A percentile compares a stretch with the other conserved stretches of the same genome.
These are phyloP conservation scores for Seminavis robusta DNA, from an alignment of 108 stramenopile species.

Conservation along the genomic window DNA sequence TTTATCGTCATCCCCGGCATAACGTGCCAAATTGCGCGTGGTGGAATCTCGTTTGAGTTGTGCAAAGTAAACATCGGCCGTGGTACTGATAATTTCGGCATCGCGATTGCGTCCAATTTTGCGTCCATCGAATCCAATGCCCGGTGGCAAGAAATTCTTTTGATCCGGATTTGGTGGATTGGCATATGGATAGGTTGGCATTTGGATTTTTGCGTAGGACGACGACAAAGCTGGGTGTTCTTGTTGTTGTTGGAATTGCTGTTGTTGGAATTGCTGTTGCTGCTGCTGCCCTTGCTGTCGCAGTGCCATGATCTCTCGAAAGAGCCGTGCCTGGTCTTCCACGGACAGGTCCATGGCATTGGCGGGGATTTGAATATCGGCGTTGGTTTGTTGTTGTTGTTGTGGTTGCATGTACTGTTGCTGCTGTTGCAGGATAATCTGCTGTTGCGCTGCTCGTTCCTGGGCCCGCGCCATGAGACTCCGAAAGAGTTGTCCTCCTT, in stretches of 20 bases:
- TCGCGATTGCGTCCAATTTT: conserved; percentile 60
- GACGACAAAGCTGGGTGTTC: no score
- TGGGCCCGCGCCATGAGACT: conserved; percentile 39
- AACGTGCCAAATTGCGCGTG: conserved; percentile 60
- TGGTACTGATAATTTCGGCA: conserved; percentile 70
- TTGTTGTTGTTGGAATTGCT: no score
- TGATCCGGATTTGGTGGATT: no score
- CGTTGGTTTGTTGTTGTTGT: no score
- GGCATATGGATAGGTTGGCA: no score
- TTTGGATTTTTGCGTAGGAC: no score
- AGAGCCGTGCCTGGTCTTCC: conserved; percentile 45
- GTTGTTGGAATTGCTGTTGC: no score
- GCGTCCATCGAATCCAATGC: conserved; percentile 24
- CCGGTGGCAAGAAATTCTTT: conserved; percentile 22
- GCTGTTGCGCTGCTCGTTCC: no score
- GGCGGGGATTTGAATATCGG: no score
- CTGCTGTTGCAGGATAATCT: no score
- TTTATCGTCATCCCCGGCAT: conserved; percentile 49
- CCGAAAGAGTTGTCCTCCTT: conserved; percentile 29
- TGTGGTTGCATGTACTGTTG: no score
- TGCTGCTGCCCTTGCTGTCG: conserved; percentile 4
- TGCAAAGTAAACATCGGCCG: conserved; percentile 83
- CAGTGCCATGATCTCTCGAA: conserved; percentile 48
- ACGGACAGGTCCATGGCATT: conserved; percentile 28
- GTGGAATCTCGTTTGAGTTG: conserved; percentile 82